Evolutionary conservation across 2,329 filamentous ascomycete genomes (phyloP), one percentile per base, ranked within the genome.

Genomic region (Calonectria multiphialidica): DNA sequence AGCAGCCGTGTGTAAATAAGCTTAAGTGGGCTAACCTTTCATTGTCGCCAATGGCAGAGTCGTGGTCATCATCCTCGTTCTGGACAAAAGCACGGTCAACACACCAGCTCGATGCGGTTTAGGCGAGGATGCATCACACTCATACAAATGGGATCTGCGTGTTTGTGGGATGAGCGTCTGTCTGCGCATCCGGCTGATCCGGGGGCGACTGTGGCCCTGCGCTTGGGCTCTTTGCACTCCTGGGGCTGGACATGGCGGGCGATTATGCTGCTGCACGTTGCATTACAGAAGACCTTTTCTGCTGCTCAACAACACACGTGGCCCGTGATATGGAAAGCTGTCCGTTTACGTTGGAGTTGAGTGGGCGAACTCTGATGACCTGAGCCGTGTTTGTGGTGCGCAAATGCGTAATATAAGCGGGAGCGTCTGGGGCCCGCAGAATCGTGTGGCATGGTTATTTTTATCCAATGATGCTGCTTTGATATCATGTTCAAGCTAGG

Each of bases 71-170:
- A 42, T 61, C 30, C 25, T 68, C 45, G 23, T 68, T 44, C 66
- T 68, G 6, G 23, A 50, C 33, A 53, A 53, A 15, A 9, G 33
- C n/a, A 35, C 16, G 15, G 28, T 61, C 21, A 68, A 47, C 33
- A 68, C 42, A 40, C 53, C 42, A 61, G 15, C 30, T 61, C 40
- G 40, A 66, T 37, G 30, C 15, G 23, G 37, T 16, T 33, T 47
- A 30, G 50, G 50, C 18, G 5, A 5, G 16, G 23, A 40, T 30
- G 37, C 37, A 21, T 47, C 18, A 30, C 42, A 28, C 18, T 18
- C 47, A n/a, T 68, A 68, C 66, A 68, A 40, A 68, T 44, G 66
- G 66, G 45, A 68, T 68, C 55, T 68, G 66, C 55, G 55, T 68
- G 55, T 62, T 68, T 12, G 35, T 62, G 23, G 66, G 66, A 44